Percentiles rank a stretch among this genome's conserved stretches.
phyloP scores from a whole-genome alignment of 139 green algal species.

The Yamagishiella unicocca region DNA sequence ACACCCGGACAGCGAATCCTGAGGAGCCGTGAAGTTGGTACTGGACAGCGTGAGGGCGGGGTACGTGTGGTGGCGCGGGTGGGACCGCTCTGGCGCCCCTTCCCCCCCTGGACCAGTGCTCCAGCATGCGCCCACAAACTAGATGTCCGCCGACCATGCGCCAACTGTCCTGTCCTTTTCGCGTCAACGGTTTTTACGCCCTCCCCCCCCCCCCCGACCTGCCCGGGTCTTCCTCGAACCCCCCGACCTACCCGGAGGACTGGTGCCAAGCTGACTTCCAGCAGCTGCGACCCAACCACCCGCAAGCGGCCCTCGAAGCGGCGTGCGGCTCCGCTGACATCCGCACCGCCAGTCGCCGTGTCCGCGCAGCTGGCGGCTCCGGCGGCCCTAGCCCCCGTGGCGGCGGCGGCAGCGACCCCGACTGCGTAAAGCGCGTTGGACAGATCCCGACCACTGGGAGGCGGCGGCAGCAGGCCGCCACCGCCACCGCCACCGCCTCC shows the following conservation, averaged over 20 bases:
- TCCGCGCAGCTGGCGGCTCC: background rate
- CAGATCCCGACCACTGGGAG: slow-evolving; percentile 13
- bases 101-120: background rate
- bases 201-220: too few relatives aligned
- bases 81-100: background rate
- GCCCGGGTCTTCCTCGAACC: too few relatives aligned
- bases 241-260: background rate
- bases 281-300: background rate
- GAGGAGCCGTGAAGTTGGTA: too few relatives aligned
- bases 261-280: background rate
- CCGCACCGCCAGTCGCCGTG: background rate
- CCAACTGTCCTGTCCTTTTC: too few relatives aligned
- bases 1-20: too few relatives aligned
- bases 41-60: too few relatives aligned
- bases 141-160: too few relatives aligned
- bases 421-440: slow-evolving; percentile 23
- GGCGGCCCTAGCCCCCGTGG: too few relatives aligned
- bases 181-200: too few relatives aligned
- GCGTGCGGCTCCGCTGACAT: background rate
- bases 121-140: too few relatives aligned
- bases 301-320: background rate
- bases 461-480: background rate
- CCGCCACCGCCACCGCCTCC: background rate
- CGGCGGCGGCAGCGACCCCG: background rate
- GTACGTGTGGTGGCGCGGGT: too few relatives aligned